Conservation (phyloP, 2,329 filamentous ascomycete species). For the Aureobasidium subglaciale region DNA sequence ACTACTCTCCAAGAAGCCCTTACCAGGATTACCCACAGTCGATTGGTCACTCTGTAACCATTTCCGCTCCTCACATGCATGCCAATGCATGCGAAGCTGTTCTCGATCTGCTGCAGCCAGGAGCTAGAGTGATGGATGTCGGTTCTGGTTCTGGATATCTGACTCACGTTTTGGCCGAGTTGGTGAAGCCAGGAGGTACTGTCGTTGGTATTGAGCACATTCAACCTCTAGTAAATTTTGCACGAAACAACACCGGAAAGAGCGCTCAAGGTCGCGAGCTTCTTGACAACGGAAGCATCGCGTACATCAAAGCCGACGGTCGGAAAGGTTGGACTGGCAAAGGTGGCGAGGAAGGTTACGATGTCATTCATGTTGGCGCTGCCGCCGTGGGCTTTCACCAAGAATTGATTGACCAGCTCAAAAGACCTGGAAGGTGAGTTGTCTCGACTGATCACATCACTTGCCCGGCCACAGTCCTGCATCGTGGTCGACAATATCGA, state of each 20-base stretch:
- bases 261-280: constrained; percentile 44
- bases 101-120: constrained; percentile 49
- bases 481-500: neutral
- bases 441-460: too few species aligned
- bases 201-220: constrained; percentile 47
- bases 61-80: constrained; percentile 69
- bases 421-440: constrained; percentile 59
- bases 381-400: constrained; percentile 68
- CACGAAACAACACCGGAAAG: constrained; percentile 37
- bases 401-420: constrained; percentile 68
- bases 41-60: constrained; percentile 62
- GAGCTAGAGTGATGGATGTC: constrained; percentile 43
- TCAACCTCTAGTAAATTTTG: constrained; percentile 38
- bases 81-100: constrained; percentile 58
- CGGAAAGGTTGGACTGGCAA: constrained; percentile 40
- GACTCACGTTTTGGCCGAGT: constrained; percentile 77
- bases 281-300: constrained; percentile 56
- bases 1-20: constrained; percentile 66
- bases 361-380: constrained; percentile 93
- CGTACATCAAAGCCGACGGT: constrained; percentile 67
- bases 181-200: constrained; percentile 48
- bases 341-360: constrained; percentile 55
- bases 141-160: constrained; percentile 59
- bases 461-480: too few species aligned
- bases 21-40: constrained; percentile 68